A percentile compares a stretch with the other conserved stretches of the same genome.
phyloP scores from a whole-genome alignment of 805 yeast genomes.

The Cyberlindnera veronae region DNA sequence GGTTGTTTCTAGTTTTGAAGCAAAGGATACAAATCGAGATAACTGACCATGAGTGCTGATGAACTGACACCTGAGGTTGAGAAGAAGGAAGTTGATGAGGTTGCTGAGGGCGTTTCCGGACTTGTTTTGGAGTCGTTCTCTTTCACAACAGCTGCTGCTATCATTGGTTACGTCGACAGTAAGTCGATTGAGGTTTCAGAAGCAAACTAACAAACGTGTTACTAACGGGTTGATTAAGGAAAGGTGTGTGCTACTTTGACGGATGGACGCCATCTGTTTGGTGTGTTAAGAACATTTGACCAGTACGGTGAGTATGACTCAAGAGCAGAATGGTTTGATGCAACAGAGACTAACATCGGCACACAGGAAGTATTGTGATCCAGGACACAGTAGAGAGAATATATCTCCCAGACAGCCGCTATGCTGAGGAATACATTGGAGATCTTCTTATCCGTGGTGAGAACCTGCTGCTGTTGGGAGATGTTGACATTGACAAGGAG shows the following conservation, averaged over 20 bases:
- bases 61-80: slow-evolving; percentile 16
- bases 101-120: slow-evolving; percentile 44
- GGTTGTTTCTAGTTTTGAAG: too few relatives aligned
- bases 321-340: too few relatives aligned
- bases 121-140: slow-evolving; percentile 76
- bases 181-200: slow-evolving; percentile 21
- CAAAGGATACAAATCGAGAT: background rate
- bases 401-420: slow-evolving; percentile 54
- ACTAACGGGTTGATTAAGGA: slow-evolving; percentile 26
- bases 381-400: slow-evolving; percentile 90
- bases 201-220: background rate
- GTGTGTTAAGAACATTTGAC: slow-evolving; percentile 91
- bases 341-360: background rate
- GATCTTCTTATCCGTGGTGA: slow-evolving; percentile 92
- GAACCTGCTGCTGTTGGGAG: slow-evolving; percentile 91
- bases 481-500: slow-evolving; percentile 83
- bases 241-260: slow-evolving; percentile 80
- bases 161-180: slow-evolving; percentile 80
- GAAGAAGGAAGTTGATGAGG: slow-evolving; percentile 21
- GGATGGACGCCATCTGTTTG: slow-evolving; percentile 86
- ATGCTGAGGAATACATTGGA: slow-evolving; percentile 76
- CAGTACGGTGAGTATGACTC: slow-evolving; percentile 54
- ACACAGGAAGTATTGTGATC: slow-evolving; percentile 73
- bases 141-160: slow-evolving; percentile 87
- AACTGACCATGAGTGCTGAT: slow-evolving; percentile 17